Percentiles rank a stretch among this genome's conserved stretches.
These are phyloP conservation scores for Hippophae gyantsensis DNA, from an alignment of 306 rosid species.

Conservation along the genomic window DNA sequence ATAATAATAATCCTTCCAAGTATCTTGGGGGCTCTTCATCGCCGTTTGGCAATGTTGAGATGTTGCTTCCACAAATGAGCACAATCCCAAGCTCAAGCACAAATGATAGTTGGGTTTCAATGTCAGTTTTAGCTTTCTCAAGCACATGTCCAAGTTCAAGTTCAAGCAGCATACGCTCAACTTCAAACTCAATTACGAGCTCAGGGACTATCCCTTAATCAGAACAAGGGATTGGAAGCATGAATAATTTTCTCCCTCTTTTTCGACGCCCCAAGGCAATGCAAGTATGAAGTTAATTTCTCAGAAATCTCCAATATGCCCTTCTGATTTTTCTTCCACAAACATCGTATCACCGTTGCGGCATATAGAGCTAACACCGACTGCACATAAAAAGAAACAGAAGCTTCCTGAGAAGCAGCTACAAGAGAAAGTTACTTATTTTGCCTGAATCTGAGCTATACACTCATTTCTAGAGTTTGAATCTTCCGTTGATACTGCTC, in stretches of 20 bases:
- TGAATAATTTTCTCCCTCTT: constrained; percentile 43
- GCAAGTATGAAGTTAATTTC: constrained; percentile 52
- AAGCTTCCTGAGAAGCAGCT: constrained; percentile 91
- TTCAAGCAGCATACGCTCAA: constrained; percentile 67
- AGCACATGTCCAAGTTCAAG: constrained; percentile 34
- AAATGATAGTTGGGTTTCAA: constrained; percentile 63
- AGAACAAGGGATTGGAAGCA: constrained; percentile 53
- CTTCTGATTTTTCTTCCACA: constrained; percentile 51
- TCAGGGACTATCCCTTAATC: constrained; percentile 64
- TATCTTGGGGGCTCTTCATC: constrained; percentile 70
- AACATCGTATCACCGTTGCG: constrained; percentile 54
- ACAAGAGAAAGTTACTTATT: constrained; percentile 75
- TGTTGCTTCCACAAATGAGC: constrained; percentile 44
- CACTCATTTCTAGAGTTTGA: constrained; percentile 97
- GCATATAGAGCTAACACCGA: constrained; percentile 73
- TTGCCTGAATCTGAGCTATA: constrained; percentile 84
- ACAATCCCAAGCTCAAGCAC: constrained; percentile 66
- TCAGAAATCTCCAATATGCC: constrained; percentile 81
- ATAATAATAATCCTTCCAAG: constrained; percentile 76
- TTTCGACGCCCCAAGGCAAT: constrained; percentile 38
- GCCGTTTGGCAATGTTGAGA: constrained; percentile 68
- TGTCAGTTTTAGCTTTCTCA: constrained; percentile 71
- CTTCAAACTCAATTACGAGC: constrained; percentile 93
- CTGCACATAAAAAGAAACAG: constrained; percentile 82
- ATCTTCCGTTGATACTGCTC: constrained; percentile 83